phyloP scores from a whole-genome alignment of 2,329 filamentous ascomycete species.

The Eutypa lata region DNA sequence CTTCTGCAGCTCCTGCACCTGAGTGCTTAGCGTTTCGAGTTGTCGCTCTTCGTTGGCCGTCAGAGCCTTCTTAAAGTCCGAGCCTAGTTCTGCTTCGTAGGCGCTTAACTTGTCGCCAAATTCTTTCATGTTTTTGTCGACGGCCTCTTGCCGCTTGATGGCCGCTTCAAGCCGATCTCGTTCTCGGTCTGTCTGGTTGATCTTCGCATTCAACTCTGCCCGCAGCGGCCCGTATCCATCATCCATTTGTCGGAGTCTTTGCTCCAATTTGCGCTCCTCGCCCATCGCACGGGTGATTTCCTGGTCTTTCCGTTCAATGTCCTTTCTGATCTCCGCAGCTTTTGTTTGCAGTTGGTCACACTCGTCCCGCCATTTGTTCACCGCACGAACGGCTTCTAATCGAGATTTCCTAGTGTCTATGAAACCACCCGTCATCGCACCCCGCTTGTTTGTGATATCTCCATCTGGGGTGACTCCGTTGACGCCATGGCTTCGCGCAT shows the following conservation, averaged over 20 bases:
- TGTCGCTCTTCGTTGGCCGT: slow-evolving; percentile 78
- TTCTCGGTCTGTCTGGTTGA: slow-evolving; percentile 70
- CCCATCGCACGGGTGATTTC: slow-evolving; percentile 85
- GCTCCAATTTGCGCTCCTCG: slow-evolving; percentile 78
- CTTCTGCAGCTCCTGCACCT: slow-evolving; percentile 70
- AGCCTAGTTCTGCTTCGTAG: slow-evolving; percentile 75
- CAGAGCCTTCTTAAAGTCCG: slow-evolving; percentile 90
- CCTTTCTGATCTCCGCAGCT: slow-evolving; percentile 61
- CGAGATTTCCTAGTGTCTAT: slow-evolving; percentile 84
- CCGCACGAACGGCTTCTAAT: slow-evolving; percentile 75
- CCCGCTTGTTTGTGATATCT: slow-evolving; percentile 91
- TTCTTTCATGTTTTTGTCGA: slow-evolving; percentile 71
- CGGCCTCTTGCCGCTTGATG: slow-evolving; percentile 58
- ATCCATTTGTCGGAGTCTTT: slow-evolving; percentile 73
- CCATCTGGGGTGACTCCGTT: slow-evolving; percentile 93
- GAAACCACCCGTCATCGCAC: slow-evolving; percentile 91
- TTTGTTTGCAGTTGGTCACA: slow-evolving; percentile 66
- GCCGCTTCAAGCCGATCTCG: slow-evolving; percentile 73
- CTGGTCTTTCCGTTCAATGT: slow-evolving; percentile 79
- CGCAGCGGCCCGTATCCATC: slow-evolving; percentile 78
- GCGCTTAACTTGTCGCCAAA: slow-evolving; percentile 72
- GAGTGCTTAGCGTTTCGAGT: slow-evolving; percentile 66
- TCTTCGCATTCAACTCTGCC: slow-evolving; percentile 72
- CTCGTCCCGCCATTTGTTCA: slow-evolving; percentile 72
- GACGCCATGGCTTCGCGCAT: slow-evolving; percentile 86